Evolutionary conservation across 768 basidiomycete species (phyloP).

Genomic region (Termitomyces sp.): DNA sequence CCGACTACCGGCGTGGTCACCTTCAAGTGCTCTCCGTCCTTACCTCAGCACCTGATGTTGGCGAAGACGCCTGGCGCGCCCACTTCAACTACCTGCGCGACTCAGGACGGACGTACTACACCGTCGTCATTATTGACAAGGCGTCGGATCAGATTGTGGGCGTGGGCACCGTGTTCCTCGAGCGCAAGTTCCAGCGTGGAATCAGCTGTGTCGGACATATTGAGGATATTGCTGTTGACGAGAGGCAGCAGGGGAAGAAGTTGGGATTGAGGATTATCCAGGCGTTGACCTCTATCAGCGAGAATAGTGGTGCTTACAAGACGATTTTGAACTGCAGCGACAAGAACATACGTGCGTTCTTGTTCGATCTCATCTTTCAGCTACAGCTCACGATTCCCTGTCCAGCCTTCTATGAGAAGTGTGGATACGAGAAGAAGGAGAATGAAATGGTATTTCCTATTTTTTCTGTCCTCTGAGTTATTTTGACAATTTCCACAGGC

Average conservation of each 20-base stretch:
- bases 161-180: constrained; percentile 81
- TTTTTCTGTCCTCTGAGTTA: background rate
- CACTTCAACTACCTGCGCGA: constrained; percentile 64
- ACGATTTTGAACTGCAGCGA: constrained; percentile 95
- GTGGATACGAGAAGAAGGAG: constrained; percentile 89
- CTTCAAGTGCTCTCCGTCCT: constrained; percentile 82
- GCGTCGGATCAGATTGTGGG: constrained; percentile 76
- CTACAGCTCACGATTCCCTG: background rate
- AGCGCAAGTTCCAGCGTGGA: constrained; percentile 90
- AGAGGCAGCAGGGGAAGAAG: constrained; percentile 86
- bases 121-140: constrained; percentile 79
- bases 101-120: constrained; percentile 67
- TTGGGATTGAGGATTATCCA: constrained; percentile 86
- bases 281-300: constrained; percentile 80
- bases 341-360: constrained; percentile 83
- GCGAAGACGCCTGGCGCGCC: constrained; percentile 62
- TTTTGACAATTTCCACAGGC: constrained; percentile 34
- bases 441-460: constrained; percentile 76
- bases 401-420: constrained; percentile 95
- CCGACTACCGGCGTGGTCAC: constrained; percentile 81
- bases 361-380: constrained; percentile 3
- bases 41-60: constrained; percentile 62
- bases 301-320: constrained; percentile 86
- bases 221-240: constrained; percentile 95
- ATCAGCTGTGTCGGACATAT: constrained; percentile 92